Conservation (phyloP, 176 grass and related monocot genomes). For the Avena insularis region DNA sequence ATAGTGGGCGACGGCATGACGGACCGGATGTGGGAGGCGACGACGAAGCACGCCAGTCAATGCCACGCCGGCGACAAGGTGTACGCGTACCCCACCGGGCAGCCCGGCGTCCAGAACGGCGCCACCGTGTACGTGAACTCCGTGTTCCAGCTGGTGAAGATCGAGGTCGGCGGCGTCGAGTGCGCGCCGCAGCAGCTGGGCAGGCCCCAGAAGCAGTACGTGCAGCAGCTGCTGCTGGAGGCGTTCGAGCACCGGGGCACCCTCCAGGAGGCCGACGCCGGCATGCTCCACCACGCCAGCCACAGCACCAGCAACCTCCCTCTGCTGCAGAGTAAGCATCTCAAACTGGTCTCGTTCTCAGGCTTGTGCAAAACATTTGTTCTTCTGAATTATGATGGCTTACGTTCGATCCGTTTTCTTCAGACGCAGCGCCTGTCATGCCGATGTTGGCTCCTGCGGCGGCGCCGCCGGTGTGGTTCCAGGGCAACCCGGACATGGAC, state of each 20-base stretch:
- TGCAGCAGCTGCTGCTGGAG: slow-evolving; percentile 35
- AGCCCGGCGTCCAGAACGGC: not conserved
- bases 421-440: slow-evolving; percentile 47
- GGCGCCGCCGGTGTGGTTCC: slow-evolving; percentile 44
- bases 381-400: no score
- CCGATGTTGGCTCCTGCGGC: not conserved
- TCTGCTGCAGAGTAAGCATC: slow-evolving; percentile 60
- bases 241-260: slow-evolving; percentile 55
- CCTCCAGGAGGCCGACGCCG: slow-evolving; percentile 50
- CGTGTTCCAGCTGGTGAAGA: slow-evolving; percentile 42
- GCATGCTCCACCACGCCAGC: slow-evolving; percentile 27
- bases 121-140: slow-evolving; percentile 58
- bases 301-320: slow-evolving; percentile 32
- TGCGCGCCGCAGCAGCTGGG: slow-evolving; percentile 41
- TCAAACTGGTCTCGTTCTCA: no score
- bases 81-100: slow-evolving; percentile 33
- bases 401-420: not conserved
- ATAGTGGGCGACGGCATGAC: slow-evolving; percentile 83
- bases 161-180: slow-evolving; percentile 20
- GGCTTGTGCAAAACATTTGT: no score
- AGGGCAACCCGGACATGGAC: slow-evolving; percentile 16
- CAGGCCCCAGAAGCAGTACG: slow-evolving; percentile 34
- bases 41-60: slow-evolving; percentile 55
- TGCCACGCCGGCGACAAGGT: slow-evolving; percentile 61
- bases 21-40: slow-evolving; percentile 78